Evolutionary conservation across 345 rosid genomes (phyloP).

Genomic region (Aethionema arabicum): DNA sequence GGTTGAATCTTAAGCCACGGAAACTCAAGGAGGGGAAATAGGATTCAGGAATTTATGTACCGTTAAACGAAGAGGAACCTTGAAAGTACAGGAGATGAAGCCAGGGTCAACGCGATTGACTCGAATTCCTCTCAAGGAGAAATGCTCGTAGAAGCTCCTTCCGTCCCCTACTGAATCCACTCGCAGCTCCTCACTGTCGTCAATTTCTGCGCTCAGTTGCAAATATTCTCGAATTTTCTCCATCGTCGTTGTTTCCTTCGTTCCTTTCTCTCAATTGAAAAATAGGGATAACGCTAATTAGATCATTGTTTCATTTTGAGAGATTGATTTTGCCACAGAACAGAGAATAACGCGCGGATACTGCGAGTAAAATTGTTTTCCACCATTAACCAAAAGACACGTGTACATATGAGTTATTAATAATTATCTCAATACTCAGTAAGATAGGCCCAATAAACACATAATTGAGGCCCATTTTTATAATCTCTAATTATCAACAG

Average conservation of each 20-base stretch:
- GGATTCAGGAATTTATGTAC: conserved; percentile 36
- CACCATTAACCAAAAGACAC: too few relatives aligned
- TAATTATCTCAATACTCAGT: too few relatives aligned
- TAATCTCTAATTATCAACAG: too few relatives aligned
- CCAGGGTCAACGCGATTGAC: conserved; percentile 77
- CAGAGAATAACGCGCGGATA: too few relatives aligned
- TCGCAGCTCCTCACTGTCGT: conserved; percentile 48
- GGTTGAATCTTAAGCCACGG: neutral
- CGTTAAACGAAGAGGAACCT: conserved; percentile 83
- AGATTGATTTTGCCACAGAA: too few relatives aligned
- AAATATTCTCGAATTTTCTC: conserved; percentile 56
- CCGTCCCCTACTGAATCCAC: conserved; percentile 43
- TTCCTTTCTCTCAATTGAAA: too few relatives aligned
- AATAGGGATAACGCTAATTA: too few relatives aligned
- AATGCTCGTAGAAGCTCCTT: conserved; percentile 63
- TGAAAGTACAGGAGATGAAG: conserved; percentile 65
- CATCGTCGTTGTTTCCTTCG: conserved; percentile 31
- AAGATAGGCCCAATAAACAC: too few relatives aligned
- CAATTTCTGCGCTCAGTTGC: conserved; percentile 47
- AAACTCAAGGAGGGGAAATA: neutral
- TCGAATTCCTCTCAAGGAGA: conserved; percentile 64
- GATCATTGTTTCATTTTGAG: too few relatives aligned
- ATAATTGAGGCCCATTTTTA: too few relatives aligned
- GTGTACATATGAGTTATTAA: too few relatives aligned
- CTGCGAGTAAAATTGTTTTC: too few relatives aligned